phyloP scores from a whole-genome alignment of 2,329 filamentous ascomycete species.

The Diaporthe ampelina region DNA sequence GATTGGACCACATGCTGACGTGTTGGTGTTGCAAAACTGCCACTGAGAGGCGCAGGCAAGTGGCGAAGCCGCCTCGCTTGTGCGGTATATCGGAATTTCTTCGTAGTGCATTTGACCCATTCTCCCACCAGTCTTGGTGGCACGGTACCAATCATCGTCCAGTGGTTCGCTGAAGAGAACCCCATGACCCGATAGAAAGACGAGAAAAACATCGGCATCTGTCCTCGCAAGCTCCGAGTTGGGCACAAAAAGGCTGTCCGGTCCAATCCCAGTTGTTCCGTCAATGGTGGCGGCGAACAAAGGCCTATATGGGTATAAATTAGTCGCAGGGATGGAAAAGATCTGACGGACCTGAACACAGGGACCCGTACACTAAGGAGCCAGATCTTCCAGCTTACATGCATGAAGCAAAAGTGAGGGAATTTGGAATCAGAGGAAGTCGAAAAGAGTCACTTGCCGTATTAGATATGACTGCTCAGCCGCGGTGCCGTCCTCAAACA shows the following conservation, averaged over 20 bases:
- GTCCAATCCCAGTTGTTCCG: neutral
- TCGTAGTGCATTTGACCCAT: neutral
- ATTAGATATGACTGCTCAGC: too few species aligned
- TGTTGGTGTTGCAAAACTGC: neutral
- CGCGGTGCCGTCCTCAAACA: too few species aligned
- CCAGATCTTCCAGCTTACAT: neutral
- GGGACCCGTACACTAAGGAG: too few species aligned
- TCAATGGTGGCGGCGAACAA: neutral
- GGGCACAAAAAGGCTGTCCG: neutral
- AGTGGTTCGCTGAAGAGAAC: neutral
- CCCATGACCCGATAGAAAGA: neutral
- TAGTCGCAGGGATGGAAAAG: too few species aligned
- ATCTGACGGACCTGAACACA: too few species aligned
- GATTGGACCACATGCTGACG: neutral
- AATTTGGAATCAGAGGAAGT: too few species aligned
- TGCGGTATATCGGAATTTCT: neutral
- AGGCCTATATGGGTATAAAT: neutral
- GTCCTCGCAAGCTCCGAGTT: neutral
- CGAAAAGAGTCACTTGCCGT: too few species aligned
- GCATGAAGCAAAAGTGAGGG: too few species aligned
- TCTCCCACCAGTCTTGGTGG: neutral
- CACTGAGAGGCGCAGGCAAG: slow-evolving; percentile 3
- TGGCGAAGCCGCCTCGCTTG: neutral
- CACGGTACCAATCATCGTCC: neutral
- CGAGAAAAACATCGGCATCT: neutral